Conservation (phyloP, 2,329 filamentous ascomycete species). For the Aspergillus versicolor region DNA sequence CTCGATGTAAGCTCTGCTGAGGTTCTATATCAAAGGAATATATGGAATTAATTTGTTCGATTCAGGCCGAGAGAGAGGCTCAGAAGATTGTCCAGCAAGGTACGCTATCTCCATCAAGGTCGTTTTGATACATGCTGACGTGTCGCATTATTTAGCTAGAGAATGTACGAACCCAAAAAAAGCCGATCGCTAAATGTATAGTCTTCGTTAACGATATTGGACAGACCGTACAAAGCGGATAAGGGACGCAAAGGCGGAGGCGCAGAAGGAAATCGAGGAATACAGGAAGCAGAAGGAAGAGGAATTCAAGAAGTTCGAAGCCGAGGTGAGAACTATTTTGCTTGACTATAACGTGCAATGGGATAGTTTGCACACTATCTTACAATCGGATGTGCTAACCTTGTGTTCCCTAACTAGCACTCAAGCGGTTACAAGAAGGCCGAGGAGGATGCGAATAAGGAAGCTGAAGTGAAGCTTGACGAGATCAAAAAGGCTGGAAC, state of each 20-base stretch:
- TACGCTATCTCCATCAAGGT: constrained; percentile 41
- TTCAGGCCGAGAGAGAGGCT: constrained; percentile 90
- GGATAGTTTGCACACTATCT: not conserved
- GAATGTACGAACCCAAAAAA: constrained; percentile 64
- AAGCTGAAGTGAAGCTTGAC: constrained; percentile 76
- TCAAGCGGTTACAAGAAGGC: constrained; percentile 84
- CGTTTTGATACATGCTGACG: constrained; percentile 20
- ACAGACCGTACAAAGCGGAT: constrained; percentile 92
- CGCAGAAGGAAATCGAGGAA: constrained; percentile 95
- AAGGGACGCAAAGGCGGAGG: constrained; percentile 92
- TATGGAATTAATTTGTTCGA: constrained; percentile 13
- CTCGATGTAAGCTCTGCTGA: constrained; percentile 73
- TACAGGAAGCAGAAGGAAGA: constrained; percentile 88
- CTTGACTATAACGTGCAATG: not conserved
- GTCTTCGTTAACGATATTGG: constrained; percentile 10
- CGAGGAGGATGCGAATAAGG: constrained; percentile 75
- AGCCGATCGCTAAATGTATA: not conserved
- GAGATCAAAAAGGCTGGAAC: constrained; percentile 79
- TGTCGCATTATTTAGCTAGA: constrained; percentile 60
- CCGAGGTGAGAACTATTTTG: constrained; percentile 55
- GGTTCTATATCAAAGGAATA: not conserved
- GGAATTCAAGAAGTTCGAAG: constrained; percentile 93
- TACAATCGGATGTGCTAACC: not conserved
- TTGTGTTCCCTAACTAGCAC: constrained; percentile 61
- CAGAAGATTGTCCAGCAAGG: constrained; percentile 99